phyloP scores from a whole-genome alignment of 345 rosid species.

The Boechera retrofracta region DNA sequence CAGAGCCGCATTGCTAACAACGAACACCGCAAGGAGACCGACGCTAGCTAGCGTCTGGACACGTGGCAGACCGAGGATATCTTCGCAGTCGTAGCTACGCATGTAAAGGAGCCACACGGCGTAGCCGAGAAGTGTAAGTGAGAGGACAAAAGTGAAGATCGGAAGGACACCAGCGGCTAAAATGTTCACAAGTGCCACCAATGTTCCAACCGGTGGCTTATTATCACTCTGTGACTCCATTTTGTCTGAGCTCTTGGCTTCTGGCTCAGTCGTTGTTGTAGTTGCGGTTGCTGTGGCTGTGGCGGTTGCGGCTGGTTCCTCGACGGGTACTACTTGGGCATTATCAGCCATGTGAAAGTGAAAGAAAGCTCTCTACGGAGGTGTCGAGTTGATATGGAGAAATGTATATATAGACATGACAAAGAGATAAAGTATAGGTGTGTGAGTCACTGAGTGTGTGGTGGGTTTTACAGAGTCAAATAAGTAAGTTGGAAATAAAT shows the following conservation, averaged over 20 bases:
- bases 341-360: conserved; percentile 45
- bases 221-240: conserved; percentile 43
- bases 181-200: conserved; percentile 28
- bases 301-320: conserved; percentile 28
- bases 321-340: conserved; percentile 37
- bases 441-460: conserved; percentile 42
- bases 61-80: conserved; percentile 60
- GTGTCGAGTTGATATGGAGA: conserved; percentile 5
- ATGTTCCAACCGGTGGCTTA: conserved; percentile 36
- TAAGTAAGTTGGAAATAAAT: conserved; percentile 38
- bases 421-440: conserved; percentile 14
- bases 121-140: conserved; percentile 67
- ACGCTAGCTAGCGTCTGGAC: conserved; percentile 56
- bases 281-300: conserved; percentile 11
- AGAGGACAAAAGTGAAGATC: conserved; percentile 55
- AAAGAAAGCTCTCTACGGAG: conserved; percentile 23
- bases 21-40: conserved; percentile 56
- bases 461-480: conserved; percentile 47
- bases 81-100: conserved; percentile 77
- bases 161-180: conserved; percentile 51
- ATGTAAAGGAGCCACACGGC: conserved; percentile 70
- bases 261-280: conserved; percentile 23
- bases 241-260: conserved; percentile 33
- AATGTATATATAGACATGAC: conserved; percentile 24
- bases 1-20: conserved; percentile 50